Percentiles rank a stretch among this genome's conserved stretches.
These are phyloP conservation scores for Symbiotaphrina buchneri DNA, from an alignment of 495 filamentous ascomycete species.

Conservation along the genomic window DNA sequence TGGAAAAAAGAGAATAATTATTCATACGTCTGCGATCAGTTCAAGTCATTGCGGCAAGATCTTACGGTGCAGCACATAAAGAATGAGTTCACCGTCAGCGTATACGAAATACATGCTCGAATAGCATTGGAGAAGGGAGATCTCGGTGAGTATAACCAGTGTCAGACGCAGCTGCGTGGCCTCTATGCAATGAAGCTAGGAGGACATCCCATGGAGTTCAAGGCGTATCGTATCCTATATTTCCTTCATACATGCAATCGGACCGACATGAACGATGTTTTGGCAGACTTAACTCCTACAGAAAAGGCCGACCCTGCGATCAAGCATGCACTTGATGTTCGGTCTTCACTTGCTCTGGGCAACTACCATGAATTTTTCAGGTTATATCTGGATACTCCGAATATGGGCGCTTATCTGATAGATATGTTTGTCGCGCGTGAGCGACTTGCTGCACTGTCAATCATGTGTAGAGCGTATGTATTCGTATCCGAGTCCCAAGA, in stretches of 20 bases:
- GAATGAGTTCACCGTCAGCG: constrained; percentile 81
- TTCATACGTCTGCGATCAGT: constrained; percentile 93
- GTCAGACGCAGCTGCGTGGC: constrained; percentile 86
- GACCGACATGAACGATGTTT: constrained; percentile 89
- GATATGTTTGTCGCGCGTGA: constrained; percentile 96
- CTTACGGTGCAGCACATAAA: constrained; percentile 94
- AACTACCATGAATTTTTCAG: constrained; percentile 97
- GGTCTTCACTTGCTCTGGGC: constrained; percentile 74
- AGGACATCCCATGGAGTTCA: constrained; percentile 87
- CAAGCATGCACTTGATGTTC: constrained; percentile 77
- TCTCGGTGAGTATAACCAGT: constrained; percentile 99
- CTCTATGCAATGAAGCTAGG: constrained; percentile 70
- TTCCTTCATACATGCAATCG: constrained; percentile 98
- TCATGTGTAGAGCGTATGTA: constrained; percentile 86
- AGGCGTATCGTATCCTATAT: constrained; percentile 99
- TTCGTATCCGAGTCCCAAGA: neutral
- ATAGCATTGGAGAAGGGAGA: constrained; percentile 98
- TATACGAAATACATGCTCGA: constrained; percentile 94
- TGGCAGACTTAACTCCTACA: constrained; percentile 93
- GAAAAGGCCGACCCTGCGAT: constrained; percentile 71
- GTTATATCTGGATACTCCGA: constrained; percentile 80
- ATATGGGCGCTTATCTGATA: constrained; percentile 97
- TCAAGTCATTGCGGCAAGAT: constrained; percentile 96
- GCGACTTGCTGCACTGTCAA: constrained; percentile 68
- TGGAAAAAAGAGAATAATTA: constrained; percentile 92